phyloP scores from a whole-genome alignment of 2,329 filamentous ascomycete species.

The Colletotrichum godetiae region DNA sequence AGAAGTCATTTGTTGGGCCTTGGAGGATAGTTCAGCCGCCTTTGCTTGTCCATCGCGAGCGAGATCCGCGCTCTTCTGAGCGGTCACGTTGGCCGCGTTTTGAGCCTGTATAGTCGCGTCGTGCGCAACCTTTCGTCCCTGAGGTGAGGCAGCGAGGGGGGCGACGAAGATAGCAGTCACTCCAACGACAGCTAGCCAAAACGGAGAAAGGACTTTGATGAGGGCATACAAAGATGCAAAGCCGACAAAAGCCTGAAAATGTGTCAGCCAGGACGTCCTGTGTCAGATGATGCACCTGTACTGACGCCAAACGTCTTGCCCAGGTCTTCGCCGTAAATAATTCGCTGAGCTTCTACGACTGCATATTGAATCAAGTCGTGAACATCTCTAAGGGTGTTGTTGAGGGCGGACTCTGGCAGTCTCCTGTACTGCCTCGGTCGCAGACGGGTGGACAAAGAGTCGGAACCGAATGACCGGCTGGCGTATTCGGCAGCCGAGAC shows the following conservation, averaged over 20 bases:
- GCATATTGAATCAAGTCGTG: slow-evolving; percentile 24
- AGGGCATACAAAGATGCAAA: slow-evolving; percentile 6
- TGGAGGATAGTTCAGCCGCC: background rate
- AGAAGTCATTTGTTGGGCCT: background rate
- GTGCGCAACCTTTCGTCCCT: background rate
- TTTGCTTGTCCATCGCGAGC: slow-evolving; percentile 16
- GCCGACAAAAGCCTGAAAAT: background rate
- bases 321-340: slow-evolving; percentile 14
- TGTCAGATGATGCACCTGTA: background rate
- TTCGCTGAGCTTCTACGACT: slow-evolving; percentile 4
- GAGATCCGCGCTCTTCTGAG: slow-evolving; percentile 3
- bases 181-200: slow-evolving; percentile 11
- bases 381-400: slow-evolving; percentile 15
- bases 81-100: slow-evolving; percentile 15
- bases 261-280: background rate
- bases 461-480: slow-evolving; percentile 7
- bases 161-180: slow-evolving; percentile 16
- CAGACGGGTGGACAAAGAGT: slow-evolving; percentile 10
- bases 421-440: slow-evolving; percentile 7
- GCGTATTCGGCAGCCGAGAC: slow-evolving; percentile 21
- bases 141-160: slow-evolving; percentile 7
- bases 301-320: slow-evolving; percentile 16
- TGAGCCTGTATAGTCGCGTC: slow-evolving; percentile 12
- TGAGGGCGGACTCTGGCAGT: slow-evolving; percentile 11
- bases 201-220: background rate